Percentiles rank a stretch among this genome's conserved stretches.
Evolutionary conservation across 2,329 filamentous ascomycete genomes (phyloP).

Genomic region (Pseudonectria foliicola): DNA sequence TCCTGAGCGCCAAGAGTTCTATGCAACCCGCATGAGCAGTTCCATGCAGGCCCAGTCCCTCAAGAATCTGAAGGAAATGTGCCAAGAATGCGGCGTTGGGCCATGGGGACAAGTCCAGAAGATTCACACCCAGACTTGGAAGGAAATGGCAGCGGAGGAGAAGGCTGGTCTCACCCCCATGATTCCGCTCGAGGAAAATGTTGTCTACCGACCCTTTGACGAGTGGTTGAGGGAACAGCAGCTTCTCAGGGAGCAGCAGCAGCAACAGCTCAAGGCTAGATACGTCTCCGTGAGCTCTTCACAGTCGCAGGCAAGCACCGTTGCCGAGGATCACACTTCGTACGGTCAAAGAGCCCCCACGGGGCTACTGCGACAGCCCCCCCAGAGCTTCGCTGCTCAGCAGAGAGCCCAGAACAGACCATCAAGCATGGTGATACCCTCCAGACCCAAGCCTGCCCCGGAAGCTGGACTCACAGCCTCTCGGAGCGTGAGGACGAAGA

Average conservation of each 20-base stretch:
- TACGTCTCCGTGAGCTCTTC: slow-evolving; percentile 24
- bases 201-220: slow-evolving; percentile 59
- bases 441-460: slow-evolving; percentile 18
- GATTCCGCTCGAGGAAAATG: slow-evolving; percentile 53
- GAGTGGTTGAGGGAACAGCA: slow-evolving; percentile 48
- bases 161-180: slow-evolving; percentile 56
- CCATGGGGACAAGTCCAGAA: slow-evolving; percentile 42
- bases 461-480: slow-evolving; percentile 19
- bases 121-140: slow-evolving; percentile 52
- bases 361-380: slow-evolving; percentile 44
- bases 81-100: slow-evolving; percentile 51
- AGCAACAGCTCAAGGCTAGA: slow-evolving; percentile 32
- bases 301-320: slow-evolving; percentile 17
- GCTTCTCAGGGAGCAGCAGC: slow-evolving; percentile 27
- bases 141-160: slow-evolving; percentile 62
- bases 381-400: slow-evolving; percentile 61
- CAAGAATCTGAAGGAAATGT: slow-evolving; percentile 50
- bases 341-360: slow-evolving; percentile 29
- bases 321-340: slow-evolving; percentile 29
- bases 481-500: slow-evolving; percentile 24
- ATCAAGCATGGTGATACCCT: slow-evolving; percentile 13
- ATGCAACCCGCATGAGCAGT: slow-evolving; percentile 39
- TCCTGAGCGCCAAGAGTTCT: slow-evolving; percentile 53
- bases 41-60: slow-evolving; percentile 39
- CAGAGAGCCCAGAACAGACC: slow-evolving; percentile 52